A percentile compares a stretch with the other conserved stretches of the same genome.
phyloP scores from a whole-genome alignment of 495 filamentous ascomycete species.

The Pyrenopolyporus hunteri region DNA sequence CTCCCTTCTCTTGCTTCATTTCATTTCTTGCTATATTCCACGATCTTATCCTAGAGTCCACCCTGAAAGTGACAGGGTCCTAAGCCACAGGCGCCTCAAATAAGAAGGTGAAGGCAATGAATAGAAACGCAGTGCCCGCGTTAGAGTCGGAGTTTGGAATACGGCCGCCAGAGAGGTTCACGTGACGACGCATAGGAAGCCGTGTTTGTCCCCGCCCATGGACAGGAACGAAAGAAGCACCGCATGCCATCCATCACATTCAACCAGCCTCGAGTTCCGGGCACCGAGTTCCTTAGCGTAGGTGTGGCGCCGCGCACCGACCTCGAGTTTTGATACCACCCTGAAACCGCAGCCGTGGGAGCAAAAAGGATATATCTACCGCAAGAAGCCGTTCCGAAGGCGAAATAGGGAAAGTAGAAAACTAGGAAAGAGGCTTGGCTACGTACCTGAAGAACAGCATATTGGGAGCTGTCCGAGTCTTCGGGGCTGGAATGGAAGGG shows the following conservation, averaged over 20 bases:
- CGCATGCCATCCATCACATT: no score
- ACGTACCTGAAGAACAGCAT: slow-evolving; percentile 68
- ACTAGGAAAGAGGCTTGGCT: neutral
- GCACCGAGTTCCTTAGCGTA: no score
- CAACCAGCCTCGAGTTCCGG: no score
- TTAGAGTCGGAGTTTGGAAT: no score
- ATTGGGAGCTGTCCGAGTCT: slow-evolving; percentile 10
- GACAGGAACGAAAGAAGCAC: neutral
- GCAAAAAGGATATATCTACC: neutral
- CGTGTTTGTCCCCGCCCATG: neutral
- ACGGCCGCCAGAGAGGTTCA: neutral
- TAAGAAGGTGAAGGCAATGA: no score
- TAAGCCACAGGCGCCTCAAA: no score
- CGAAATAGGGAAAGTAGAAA: neutral
- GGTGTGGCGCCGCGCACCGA: no score
- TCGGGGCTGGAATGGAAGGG: neutral
- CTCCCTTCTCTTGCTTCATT: neutral
- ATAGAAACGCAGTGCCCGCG: no score
- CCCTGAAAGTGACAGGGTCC: no score
- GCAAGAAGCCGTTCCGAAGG: neutral
- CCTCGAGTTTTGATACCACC: no score
- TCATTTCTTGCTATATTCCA: neutral
- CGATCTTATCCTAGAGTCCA: neutral
- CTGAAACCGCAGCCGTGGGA: no score
- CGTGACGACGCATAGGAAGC: slow-evolving; percentile 19